Evolutionary conservation across 164 flowering plant species (phyloP).

Genomic region (Houttuynia cordata): DNA sequence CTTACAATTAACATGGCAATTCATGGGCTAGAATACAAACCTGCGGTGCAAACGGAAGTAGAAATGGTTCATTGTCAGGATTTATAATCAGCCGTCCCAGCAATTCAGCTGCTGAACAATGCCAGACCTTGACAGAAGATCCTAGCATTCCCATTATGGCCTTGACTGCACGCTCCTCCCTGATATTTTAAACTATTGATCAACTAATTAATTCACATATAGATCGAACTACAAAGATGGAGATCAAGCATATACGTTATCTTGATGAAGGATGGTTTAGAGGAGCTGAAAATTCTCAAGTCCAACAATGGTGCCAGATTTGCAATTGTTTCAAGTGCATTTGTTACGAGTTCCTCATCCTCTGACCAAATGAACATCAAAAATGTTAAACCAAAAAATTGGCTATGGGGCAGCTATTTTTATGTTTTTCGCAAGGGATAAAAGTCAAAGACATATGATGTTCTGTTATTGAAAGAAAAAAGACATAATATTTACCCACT

Average conservation of each 20-base stretch:
- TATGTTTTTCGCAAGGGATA: background rate
- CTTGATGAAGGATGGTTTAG: slow-evolving; percentile 78
- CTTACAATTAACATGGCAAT: too few relatives aligned
- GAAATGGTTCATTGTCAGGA: slow-evolving; percentile 90
- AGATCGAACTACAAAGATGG: background rate
- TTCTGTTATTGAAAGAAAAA: too few relatives aligned
- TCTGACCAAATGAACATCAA: slow-evolving; percentile 32
- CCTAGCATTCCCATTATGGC: slow-evolving; percentile 82
- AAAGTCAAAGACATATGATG: too few relatives aligned
- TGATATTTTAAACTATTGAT: slow-evolving; percentile 17
- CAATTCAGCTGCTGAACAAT: slow-evolving; percentile 93
- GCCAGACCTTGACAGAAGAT: slow-evolving; percentile 84
- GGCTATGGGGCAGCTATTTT: background rate
- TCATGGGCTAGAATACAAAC: slow-evolving; percentile 17
- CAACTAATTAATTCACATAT: background rate
- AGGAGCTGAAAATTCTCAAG: slow-evolving; percentile 87
- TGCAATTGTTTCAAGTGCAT: slow-evolving; percentile 87
- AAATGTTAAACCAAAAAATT: background rate
- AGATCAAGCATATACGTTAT: slow-evolving; percentile 46
- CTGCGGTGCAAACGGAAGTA: slow-evolving; percentile 83
- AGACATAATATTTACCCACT: too few relatives aligned
- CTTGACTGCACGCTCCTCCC: slow-evolving; percentile 87
- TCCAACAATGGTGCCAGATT: slow-evolving; percentile 85
- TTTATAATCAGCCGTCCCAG: slow-evolving; percentile 86
- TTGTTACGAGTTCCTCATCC: slow-evolving; percentile 97